These are phyloP conservation scores for Penicillium olsonii DNA, from an alignment of 2,329 filamentous ascomycete genomes.

Conservation along the genomic window DNA sequence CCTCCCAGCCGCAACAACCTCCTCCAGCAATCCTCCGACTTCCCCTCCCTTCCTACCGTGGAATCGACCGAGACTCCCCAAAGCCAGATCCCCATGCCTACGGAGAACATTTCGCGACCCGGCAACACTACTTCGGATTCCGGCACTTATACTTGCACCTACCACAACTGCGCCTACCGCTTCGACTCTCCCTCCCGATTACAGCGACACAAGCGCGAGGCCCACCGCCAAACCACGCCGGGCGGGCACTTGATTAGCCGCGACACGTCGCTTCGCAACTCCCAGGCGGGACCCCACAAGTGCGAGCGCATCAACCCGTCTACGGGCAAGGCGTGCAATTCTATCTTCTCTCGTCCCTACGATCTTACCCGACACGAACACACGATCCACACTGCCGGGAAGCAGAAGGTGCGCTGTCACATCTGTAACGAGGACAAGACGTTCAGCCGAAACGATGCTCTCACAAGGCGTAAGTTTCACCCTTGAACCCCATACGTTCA, in stretches of 20 bases:
- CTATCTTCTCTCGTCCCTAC: constrained; percentile 91
- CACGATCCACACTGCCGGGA: constrained; percentile 92
- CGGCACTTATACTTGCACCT: constrained; percentile 94
- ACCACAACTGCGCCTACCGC: constrained; percentile 82
- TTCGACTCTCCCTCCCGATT: constrained; percentile 86
- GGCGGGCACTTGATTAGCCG: constrained; percentile 45
- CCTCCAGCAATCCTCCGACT: constrained; percentile 54
- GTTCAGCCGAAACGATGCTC: constrained; percentile 90
- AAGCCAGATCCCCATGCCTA: constrained; percentile 33
- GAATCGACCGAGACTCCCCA: constrained; percentile 56
- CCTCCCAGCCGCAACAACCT: constrained; percentile 32
- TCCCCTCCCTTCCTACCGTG: constrained; percentile 62
- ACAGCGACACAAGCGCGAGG: constrained; percentile 94
- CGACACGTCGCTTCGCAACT: constrained; percentile 64
- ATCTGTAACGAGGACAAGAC: constrained; percentile 96
- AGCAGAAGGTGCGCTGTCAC: constrained; percentile 91
- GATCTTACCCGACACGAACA: constrained; percentile 96
- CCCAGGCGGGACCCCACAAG: constrained; percentile 87
- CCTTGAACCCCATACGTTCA: background rate
- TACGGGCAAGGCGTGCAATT: constrained; percentile 92
- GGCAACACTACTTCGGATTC: constrained; percentile 68
- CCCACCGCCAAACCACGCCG: constrained; percentile 74
- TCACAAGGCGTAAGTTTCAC: constrained; percentile 56
- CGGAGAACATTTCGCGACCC: constrained; percentile 54
- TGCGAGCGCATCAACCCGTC: constrained; percentile 93